These are phyloP conservation scores for Trypanosoma grayi DNA, from an alignment of 208 protist genomes.

Conservation along the genomic window DNA sequence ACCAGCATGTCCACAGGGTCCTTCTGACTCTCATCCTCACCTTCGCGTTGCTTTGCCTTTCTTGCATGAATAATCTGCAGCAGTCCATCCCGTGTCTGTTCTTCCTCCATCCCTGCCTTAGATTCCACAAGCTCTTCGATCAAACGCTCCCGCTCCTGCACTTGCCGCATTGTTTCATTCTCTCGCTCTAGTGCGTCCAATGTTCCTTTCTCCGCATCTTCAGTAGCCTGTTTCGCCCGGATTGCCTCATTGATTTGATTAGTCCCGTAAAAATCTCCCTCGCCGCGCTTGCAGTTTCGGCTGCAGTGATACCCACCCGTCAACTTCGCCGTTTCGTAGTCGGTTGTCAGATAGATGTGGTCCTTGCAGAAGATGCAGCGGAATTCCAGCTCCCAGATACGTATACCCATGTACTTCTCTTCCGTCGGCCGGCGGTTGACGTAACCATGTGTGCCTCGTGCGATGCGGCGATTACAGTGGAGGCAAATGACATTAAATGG, in stretches of 20 bases:
- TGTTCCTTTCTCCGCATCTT: constrained; percentile 51
- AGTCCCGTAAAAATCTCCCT: constrained; percentile 64
- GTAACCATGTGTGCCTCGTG: constrained; percentile 82
- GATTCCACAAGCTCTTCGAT: constrained; percentile 67
- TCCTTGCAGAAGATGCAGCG: constrained; percentile 70
- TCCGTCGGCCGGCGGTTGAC: constrained; percentile 64
- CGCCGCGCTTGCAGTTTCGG: constrained; percentile 53
- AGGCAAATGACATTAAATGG: constrained; percentile 78
- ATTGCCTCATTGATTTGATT: constrained; percentile 69
- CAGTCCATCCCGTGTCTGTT: constrained; percentile 36
- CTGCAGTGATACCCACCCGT: constrained; percentile 80
- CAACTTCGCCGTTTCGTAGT: constrained; percentile 74
- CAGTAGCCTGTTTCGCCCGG: constrained; percentile 44
- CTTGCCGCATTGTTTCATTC: constrained; percentile 54
- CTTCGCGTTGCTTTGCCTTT: background rate
- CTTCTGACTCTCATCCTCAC: background rate
- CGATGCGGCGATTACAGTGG: constrained; percentile 65
- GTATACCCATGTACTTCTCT: constrained; percentile 65
- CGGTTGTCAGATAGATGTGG: constrained; percentile 67
- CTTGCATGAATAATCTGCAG: constrained; percentile 20
- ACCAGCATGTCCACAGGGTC: background rate
- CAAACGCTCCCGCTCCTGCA: constrained; percentile 66
- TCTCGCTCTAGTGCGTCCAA: constrained; percentile 76
- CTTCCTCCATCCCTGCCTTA: constrained; percentile 33
- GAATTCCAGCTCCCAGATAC: constrained; percentile 80